Percentiles rank a stretch among this genome's conserved stretches.
phyloP scores from a whole-genome alignment of 1,284 basidiomycete genomes.

The Athelia sp. region DNA sequence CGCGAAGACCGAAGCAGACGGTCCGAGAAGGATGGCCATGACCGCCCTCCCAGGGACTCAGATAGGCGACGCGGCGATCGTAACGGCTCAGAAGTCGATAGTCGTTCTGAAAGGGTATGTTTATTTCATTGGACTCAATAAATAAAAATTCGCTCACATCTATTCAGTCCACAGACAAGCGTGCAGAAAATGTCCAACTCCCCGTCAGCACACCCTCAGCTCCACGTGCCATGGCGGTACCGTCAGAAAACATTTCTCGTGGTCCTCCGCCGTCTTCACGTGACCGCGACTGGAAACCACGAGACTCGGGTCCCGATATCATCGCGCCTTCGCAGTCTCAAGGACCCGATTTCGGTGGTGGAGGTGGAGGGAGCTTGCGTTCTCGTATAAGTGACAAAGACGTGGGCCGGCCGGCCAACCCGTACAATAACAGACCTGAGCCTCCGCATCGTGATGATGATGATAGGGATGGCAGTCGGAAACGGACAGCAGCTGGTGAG shows the following conservation, averaged over 20 bases:
- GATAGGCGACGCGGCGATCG: conserved; percentile 65
- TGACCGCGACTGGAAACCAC: conserved; percentile 23
- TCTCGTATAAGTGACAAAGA: conserved; percentile 65
- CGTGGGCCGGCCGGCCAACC: conserved; percentile 31
- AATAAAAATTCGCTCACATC: conserved; percentile 4
- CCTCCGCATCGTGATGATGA: conserved; percentile 44
- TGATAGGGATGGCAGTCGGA: conserved; percentile 57
- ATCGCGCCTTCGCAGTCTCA: conserved; percentile 3
- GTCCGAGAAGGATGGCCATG: conserved; percentile 67
- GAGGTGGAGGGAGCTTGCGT: conserved; percentile 44
- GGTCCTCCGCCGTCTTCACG: conserved; percentile 23
- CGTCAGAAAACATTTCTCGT: conserved; percentile 30
- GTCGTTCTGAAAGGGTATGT: conserved; percentile 49
- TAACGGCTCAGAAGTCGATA: conserved; percentile 43
- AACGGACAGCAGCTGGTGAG: conserved; percentile 65
- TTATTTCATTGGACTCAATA: not conserved
- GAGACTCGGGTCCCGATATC: conserved; percentile 10
- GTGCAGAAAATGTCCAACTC: conserved; percentile 37
- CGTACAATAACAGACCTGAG: conserved; percentile 32
- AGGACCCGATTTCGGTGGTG: conserved; percentile 16
- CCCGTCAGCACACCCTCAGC: conserved; percentile 51
- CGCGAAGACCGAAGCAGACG: conserved; percentile 63
- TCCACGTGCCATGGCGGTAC: conserved; percentile 62
- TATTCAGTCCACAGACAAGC: conserved; percentile 47
- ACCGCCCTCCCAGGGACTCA: conserved; percentile 63